A percentile compares a stretch with the other conserved stretches of the same genome.
phyloP scores from a whole-genome alignment of 164 flowering plant genomes.

The Berberis thunbergii region DNA sequence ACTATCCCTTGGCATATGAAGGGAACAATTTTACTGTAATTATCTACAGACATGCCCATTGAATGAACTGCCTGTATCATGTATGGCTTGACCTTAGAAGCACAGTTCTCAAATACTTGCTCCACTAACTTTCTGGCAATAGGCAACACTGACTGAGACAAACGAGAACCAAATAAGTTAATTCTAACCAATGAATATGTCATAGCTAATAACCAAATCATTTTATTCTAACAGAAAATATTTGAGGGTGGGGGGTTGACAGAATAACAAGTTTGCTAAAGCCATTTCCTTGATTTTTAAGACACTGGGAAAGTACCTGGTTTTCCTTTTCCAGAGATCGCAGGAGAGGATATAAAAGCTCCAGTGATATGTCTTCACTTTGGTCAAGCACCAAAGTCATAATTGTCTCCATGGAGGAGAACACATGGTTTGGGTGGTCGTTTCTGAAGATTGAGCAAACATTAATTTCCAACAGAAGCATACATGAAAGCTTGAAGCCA shows the following conservation, averaged over 20 bases:
- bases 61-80: slow-evolving; percentile 42
- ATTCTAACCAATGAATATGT: too few relatives aligned
- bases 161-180: neutral
- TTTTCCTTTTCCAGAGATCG: slow-evolving; percentile 44
- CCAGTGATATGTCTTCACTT: slow-evolving; percentile 62
- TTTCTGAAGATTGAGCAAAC: slow-evolving; percentile 30
- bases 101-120: slow-evolving; percentile 53
- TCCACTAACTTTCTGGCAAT: slow-evolving; percentile 57
- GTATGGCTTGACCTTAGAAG: slow-evolving; percentile 55
- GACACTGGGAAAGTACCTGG: slow-evolving; percentile 32
- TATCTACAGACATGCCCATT: slow-evolving; percentile 30
- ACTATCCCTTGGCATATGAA: slow-evolving; percentile 41
- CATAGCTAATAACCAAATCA: too few relatives aligned
- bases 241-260: too few relatives aligned
- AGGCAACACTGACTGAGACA: slow-evolving; percentile 47
- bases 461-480: neutral
- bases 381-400: slow-evolving; percentile 72
- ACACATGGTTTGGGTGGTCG: slow-evolving; percentile 38
- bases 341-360: slow-evolving; percentile 43
- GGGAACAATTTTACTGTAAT: slow-evolving; percentile 52
- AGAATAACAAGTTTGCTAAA: too few relatives aligned
- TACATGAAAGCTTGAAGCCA: too few relatives aligned
- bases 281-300: neutral
- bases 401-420: slow-evolving; percentile 61
- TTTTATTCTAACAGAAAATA: too few relatives aligned